Conservation (phyloP, 2,329 filamentous ascomycete genomes). For the Dactylellina parvicollis region DNA sequence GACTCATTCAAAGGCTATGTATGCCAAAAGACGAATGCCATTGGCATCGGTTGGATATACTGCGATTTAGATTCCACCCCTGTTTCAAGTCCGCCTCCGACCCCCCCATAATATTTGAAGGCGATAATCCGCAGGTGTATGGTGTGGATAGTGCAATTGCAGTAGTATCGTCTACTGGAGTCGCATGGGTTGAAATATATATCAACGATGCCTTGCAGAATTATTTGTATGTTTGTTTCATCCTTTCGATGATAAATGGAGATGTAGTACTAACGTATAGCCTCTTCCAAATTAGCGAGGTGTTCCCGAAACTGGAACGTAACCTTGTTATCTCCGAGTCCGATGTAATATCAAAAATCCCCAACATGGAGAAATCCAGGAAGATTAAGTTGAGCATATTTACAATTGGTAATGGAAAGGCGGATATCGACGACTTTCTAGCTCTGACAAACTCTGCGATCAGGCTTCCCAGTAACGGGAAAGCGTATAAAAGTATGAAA, state of each 20-base stretch:
- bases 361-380: slow-evolving; percentile 77
- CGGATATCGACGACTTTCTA: slow-evolving; percentile 83
- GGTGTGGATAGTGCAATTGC: slow-evolving; percentile 78
- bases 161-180: slow-evolving; percentile 80
- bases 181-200: slow-evolving; percentile 87
- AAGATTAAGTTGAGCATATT: slow-evolving; percentile 78
- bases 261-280: slow-evolving; percentile 62
- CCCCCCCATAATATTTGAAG: slow-evolving; percentile 61
- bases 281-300: slow-evolving; percentile 17
- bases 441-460: slow-evolving; percentile 75
- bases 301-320: slow-evolving; percentile 67
- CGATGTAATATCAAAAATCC: slow-evolving; percentile 73
- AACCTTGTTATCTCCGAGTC: slow-evolving; percentile 78
- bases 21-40: slow-evolving; percentile 77
- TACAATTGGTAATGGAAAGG: slow-evolving; percentile 77
- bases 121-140: slow-evolving; percentile 56
- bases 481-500: slow-evolving; percentile 78
- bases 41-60: slow-evolving; percentile 88
- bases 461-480: slow-evolving; percentile 78
- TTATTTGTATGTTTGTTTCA: slow-evolving; percentile 78
- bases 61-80: slow-evolving; percentile 89
- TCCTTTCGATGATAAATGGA: slow-evolving; percentile 67
- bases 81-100: slow-evolving; percentile 88
- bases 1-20: slow-evolving; percentile 49
- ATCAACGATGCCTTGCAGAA: slow-evolving; percentile 81